Evolutionary conservation across 805 yeast genomes (phyloP).

Genomic region (Wickerhamiella azyma): DNA sequence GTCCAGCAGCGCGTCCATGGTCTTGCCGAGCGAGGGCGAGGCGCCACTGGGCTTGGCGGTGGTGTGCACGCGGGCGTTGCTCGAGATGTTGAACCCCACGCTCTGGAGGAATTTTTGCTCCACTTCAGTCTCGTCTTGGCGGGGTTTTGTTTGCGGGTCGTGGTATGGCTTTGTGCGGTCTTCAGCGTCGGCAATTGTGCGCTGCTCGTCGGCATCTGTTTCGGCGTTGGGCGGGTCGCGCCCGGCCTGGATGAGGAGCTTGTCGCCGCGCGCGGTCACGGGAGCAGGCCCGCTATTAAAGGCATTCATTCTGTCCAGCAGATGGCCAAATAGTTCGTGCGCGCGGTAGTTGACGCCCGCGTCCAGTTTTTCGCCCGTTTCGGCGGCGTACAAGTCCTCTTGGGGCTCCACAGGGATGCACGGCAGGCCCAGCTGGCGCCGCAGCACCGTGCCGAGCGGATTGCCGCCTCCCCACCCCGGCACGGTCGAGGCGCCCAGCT

Average conservation of each 20-base stretch:
- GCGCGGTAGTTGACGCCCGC: conserved; percentile 24
- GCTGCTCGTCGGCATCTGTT: conserved; percentile 22
- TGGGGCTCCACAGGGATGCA: conserved; percentile 25
- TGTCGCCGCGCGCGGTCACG: conserved; percentile 26
- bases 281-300: conserved; percentile 26
- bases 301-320: conserved; percentile 26
- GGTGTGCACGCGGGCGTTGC: conserved; percentile 16
- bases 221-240: conserved; percentile 25
- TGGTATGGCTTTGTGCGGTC: conserved; percentile 26
- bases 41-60: conserved; percentile 27
- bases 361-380: conserved; percentile 22
- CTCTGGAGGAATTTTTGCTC: conserved; percentile 22
- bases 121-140: conserved; percentile 10
- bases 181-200: conserved; percentile 29
- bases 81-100: conserved; percentile 19
- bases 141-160: conserved; percentile 14
- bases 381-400: conserved; percentile 25
- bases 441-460: conserved; percentile 28
- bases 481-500: conserved; percentile 30
- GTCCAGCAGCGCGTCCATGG: conserved; percentile 25
- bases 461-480: conserved; percentile 31
- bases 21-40: conserved; percentile 26
- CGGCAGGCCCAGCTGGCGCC: conserved; percentile 31
- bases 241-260: conserved; percentile 26
- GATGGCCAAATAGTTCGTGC: conserved; percentile 25